Conservation (phyloP, 164 flowering plant species). For the Nymphaea colorata region DNA sequence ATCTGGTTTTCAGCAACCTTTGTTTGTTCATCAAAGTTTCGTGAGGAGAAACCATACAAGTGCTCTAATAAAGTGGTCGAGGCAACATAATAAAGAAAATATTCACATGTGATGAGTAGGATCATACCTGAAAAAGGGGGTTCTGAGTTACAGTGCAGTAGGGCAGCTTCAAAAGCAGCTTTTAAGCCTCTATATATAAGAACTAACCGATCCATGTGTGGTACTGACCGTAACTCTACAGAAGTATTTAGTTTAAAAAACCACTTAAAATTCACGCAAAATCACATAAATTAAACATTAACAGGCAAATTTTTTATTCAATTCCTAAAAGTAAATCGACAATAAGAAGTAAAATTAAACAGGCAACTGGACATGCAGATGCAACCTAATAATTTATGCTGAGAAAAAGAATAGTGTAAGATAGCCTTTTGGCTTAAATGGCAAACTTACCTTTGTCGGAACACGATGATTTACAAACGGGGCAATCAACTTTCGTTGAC, state of each 20-base stretch:
- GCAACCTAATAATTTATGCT: too few species aligned
- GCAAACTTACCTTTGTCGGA: neutral
- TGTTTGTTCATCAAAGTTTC: too few species aligned
- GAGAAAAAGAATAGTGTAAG: neutral
- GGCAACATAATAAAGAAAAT: too few species aligned
- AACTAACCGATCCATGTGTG: constrained; percentile 1
- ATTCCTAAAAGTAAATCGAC: too few species aligned
- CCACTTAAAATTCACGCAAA: too few species aligned
- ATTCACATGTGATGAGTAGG: neutral
- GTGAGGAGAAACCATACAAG: too few species aligned
- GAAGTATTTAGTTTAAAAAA: neutral
- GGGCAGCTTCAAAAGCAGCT: neutral
- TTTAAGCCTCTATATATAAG: neutral
- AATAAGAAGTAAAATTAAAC: neutral
- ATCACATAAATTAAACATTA: too few species aligned
- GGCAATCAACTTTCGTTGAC: neutral
- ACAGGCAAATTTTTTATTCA: too few species aligned
- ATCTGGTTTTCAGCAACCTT: too few species aligned
- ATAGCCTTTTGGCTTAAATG: neutral
- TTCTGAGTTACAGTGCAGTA: neutral
- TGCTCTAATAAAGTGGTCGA: too few species aligned
- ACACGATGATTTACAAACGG: constrained; percentile 1
- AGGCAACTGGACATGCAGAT: neutral
- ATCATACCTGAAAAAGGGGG: neutral
- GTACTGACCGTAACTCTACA: neutral